Conservation (phyloP, 2,329 filamentous ascomycete species). For the Pseudofabraea citricarpa region DNA sequence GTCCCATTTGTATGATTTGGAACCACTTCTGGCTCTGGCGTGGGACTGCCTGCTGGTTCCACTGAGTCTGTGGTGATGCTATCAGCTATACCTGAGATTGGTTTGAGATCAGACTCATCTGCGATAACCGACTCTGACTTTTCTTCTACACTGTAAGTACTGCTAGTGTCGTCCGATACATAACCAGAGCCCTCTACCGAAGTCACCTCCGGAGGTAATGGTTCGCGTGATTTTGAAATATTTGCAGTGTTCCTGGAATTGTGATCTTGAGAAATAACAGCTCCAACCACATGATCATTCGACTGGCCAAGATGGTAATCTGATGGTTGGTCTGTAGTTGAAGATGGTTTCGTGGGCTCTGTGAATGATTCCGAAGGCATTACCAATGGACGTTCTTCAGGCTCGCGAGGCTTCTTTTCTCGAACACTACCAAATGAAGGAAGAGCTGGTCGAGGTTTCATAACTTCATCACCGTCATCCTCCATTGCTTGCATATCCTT, state of each 20-base stretch:
- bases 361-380: conserved; percentile 41
- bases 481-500: conserved; percentile 43
- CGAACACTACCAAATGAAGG: conserved; percentile 73
- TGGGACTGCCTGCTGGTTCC: neutral
- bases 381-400: conserved; percentile 53
- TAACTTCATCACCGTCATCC: conserved; percentile 64
- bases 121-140: conserved; percentile 14
- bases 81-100: neutral
- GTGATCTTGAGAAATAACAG: conserved; percentile 49
- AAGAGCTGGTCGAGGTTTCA: conserved; percentile 70
- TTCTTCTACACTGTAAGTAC: conserved; percentile 35
- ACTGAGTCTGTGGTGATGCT: neutral
- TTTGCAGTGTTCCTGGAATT: conserved; percentile 49
- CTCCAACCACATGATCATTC: conserved; percentile 54
- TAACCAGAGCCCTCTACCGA: conserved; percentile 64
- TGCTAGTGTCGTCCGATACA: conserved; percentile 50
- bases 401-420: conserved; percentile 54
- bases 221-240: conserved; percentile 54
- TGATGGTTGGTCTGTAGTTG: conserved; percentile 11
- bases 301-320: conserved; percentile 36
- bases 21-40: neutral
- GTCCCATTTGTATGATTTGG: conserved; percentile 7
- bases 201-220: conserved; percentile 66
- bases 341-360: conserved; percentile 21
- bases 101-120: conserved; percentile 4